Percentiles rank a stretch among this genome's conserved stretches.
Evolutionary conservation across 345 rosid species (phyloP).

Genomic region (Ceriops tagal): DNA sequence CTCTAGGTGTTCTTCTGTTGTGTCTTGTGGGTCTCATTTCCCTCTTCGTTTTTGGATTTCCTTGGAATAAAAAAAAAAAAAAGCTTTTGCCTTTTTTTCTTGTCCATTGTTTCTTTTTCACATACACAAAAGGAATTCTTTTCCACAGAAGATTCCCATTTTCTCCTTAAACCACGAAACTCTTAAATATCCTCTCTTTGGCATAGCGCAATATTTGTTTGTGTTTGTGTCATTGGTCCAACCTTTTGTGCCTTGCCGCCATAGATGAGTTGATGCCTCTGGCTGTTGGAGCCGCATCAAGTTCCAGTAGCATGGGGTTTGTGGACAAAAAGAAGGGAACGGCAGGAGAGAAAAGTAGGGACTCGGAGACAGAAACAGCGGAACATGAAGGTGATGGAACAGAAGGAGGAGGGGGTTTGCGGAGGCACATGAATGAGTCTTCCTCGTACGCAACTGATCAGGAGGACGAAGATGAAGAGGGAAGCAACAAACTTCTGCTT

Average conservation of each 20-base stretch:
- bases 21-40: background rate
- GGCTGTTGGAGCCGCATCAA: constrained; percentile 18
- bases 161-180: background rate
- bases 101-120: background rate
- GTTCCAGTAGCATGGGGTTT: constrained; percentile 45
- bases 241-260: background rate
- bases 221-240: background rate
- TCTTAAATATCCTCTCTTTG: background rate
- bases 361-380: constrained; percentile 1
- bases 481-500: constrained; percentile 37
- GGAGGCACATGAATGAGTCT: constrained; percentile 39
- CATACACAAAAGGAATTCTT: background rate
- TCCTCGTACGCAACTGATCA: constrained; percentile 36
- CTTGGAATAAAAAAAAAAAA: background rate
- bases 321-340: constrained; percentile 25
- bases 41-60: background rate
- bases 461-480: constrained; percentile 58
- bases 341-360: constrained; percentile 1
- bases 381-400: constrained; percentile 30
- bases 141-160: background rate
- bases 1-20: background rate
- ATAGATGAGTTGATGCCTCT: constrained; percentile 19
- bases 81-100: background rate
- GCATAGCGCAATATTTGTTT: background rate
- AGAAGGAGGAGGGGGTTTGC: constrained; percentile 24